Percentiles rank a stretch among this genome's conserved stretches.
These are phyloP conservation scores for Corylus heterophylla DNA, from an alignment of 306 rosid species.

Conservation along the genomic window DNA sequence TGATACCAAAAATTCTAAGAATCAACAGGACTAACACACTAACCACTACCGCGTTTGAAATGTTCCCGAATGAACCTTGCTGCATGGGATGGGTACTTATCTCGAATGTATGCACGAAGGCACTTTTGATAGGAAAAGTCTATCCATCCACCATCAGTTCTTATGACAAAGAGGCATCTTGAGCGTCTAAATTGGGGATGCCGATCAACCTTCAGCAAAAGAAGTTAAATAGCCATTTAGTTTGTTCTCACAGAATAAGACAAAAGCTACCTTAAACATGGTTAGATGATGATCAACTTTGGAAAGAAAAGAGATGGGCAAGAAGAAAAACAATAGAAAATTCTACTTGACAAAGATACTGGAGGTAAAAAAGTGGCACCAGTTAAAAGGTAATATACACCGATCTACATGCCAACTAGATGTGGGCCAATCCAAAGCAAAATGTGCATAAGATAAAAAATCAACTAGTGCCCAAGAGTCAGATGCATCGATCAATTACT, in stretches of 20 bases:
- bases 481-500: conserved; percentile 4
- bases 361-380: neutral
- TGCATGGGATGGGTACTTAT: conserved; percentile 73
- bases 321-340: neutral
- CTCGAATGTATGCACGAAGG: conserved; percentile 67
- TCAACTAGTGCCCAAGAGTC: neutral
- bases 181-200: conserved; percentile 73
- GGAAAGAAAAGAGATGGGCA: neutral
- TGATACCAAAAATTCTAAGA: conserved; percentile 15
- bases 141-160: conserved; percentile 87
- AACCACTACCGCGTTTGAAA: conserved; percentile 75
- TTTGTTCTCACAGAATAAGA: neutral
- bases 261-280: neutral
- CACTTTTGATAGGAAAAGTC: conserved; percentile 94
- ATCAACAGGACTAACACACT: conserved; percentile 25
- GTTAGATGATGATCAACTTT: neutral
- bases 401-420: neutral
- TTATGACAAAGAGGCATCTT: conserved; percentile 83
- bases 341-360: neutral
- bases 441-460: neutral
- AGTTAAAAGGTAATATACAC: neutral
- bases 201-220: conserved; percentile 75
- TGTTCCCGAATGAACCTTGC: conserved; percentile 77
- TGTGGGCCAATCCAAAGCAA: neutral
- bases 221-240: conserved; percentile 23